Base-by-base conservation (phyloP, 805 yeast species). In the Sungouiella blattae region DNA sequence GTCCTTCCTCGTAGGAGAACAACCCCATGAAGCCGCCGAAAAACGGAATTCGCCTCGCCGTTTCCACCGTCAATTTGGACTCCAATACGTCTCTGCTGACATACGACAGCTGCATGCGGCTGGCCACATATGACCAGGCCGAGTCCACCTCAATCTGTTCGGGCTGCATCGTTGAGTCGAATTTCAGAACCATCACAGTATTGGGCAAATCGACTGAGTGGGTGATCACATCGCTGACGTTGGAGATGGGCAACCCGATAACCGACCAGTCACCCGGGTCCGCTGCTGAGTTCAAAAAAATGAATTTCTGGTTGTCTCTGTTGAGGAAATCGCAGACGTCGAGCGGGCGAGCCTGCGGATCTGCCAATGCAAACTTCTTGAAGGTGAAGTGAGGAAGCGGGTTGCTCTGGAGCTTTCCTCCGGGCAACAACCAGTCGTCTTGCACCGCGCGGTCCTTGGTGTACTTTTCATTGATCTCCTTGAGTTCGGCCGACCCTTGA, bases 11-110 rank as follows among this genome's bases (percentile, higher is more conserved):
- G 54, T 93, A 93, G 0, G 95, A 83, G 8, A 93, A 58, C 27
- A 83, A 67, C 4, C 99, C 99, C 36, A 89, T 66, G 21, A 86
- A 69, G 0, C 99, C 99, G n/a, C 98, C 98, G 37, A 78, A 64
- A 50, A 93, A 93, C 1, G 96, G 95, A 13, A 87, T 62, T 0
- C 63, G 60, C 6, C 64, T 46, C 3, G 41, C 18, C 24, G 50
- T 54, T 14, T 41, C 27, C 6, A 38, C 29, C 2, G 49, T 45
- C 4, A 53, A 33, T 13, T 43, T 36, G 5, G 38, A 32, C 12
- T 50, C 41, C n/a, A 72, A 49, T 0, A 46, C 30, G 0, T 42
- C 46, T 35, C 70, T 55, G 2, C 65, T 50, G 29, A 62, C 58
- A 26, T 60, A 57, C 36, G 50, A 48, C 5, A 50, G 37, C 6